These are phyloP conservation scores for Gossypium raimondii DNA, from an alignment of 345 rosid genomes.

Conservation along the genomic window DNA sequence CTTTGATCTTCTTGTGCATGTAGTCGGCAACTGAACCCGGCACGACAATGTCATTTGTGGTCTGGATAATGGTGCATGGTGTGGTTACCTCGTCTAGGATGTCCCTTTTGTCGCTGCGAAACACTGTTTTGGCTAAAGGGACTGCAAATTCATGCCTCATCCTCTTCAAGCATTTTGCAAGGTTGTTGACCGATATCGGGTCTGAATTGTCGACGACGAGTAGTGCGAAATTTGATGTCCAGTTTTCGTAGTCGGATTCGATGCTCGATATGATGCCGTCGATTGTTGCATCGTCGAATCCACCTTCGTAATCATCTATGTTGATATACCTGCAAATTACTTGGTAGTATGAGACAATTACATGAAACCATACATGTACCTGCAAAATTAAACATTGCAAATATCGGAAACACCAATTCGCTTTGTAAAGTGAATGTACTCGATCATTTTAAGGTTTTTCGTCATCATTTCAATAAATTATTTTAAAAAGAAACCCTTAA, in stretches of 20 bases:
- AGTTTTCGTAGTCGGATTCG: constrained; percentile 42
- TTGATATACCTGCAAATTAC: constrained; percentile 47
- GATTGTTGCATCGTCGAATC: constrained; percentile 37
- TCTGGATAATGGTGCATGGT: constrained; percentile 57
- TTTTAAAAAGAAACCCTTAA: no score
- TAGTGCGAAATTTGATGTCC: constrained; percentile 46
- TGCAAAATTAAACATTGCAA: neutral
- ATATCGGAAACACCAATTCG: neutral
- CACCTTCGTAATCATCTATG: constrained; percentile 58
- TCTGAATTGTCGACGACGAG: constrained; percentile 39
- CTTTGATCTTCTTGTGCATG: constrained; percentile 61
- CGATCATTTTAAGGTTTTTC: neutral
- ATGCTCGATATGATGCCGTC: constrained; percentile 39
- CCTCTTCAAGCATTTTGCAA: constrained; percentile 9
- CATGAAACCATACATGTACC: neutral
- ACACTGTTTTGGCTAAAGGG: constrained; percentile 56
- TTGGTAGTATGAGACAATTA: neutral
- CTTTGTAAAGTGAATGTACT: neutral
- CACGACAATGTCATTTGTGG: constrained; percentile 41
- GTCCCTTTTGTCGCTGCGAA: constrained; percentile 52
- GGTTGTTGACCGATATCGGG: constrained; percentile 28
- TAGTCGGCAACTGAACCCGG: constrained; percentile 55
- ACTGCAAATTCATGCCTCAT: constrained; percentile 60
- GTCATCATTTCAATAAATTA: neutral
- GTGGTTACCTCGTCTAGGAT: constrained; percentile 39